Evolutionary conservation across 2,329 filamentous ascomycete genomes (phyloP), one percentile per base, ranked within the genome.

Genomic region (Colletotrichum melonis): DNA sequence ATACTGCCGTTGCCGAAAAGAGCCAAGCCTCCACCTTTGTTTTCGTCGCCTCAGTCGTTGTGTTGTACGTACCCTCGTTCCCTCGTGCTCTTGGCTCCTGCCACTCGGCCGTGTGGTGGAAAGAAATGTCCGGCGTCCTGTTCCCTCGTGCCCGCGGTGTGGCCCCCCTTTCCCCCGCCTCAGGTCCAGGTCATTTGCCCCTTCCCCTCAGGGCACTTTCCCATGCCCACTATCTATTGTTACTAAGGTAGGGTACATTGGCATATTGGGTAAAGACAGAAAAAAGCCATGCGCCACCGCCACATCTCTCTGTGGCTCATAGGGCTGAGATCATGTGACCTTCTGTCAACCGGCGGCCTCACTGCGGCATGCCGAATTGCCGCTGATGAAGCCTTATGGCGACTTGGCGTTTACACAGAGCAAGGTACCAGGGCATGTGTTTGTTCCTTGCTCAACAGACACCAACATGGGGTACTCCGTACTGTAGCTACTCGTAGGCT

Each of bases 301-400:
- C 69, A 67, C 68, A 67, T 1, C 16, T 1, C 11, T 9, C 28
- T 57, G 59, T 69, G 59, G 57, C 65, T 72, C 49, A n/a, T 69
- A 60, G 70, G 66, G 70, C 70, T 69, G 66, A 69, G 14, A 52
- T 69, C 70, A 73, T 73, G 70, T 73, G 70, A 73, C 26, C 26
- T 26, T 3, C 1, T 57, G 16, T 28, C 12, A 28, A 8, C 14
- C 5, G 64, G 38, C 65, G 54, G 65, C 57, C 69, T 71, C 55
- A 22, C 19, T 2, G 42, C 19, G 16, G 42, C 16, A 49, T 49
- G 42, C 42, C 42, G 19, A 49, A 49, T 49, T 49, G 42, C 42
- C 42, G 42, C 11, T 49, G 19, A 49, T 49, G 19, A 49, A 49
- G 42, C 42, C 42, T 22, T 22, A 49, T n/a, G 19, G 42, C 19